phyloP scores from a whole-genome alignment of 2,329 filamentous ascomycete genomes.

The Fusarium keratoplasticum region DNA sequence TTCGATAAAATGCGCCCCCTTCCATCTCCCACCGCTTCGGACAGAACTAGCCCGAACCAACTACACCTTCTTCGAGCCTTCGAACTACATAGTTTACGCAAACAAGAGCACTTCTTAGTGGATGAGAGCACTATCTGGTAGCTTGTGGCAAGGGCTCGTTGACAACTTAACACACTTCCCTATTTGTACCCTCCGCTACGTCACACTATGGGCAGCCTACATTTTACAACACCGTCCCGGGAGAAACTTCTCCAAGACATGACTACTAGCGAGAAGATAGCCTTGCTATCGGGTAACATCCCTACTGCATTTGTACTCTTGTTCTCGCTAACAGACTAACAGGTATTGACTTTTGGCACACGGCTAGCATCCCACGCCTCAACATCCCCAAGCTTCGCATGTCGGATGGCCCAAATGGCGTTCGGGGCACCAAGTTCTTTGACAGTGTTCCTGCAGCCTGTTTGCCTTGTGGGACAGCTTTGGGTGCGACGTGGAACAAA shows the following conservation, averaged over 20 bases:
- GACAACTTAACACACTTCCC: not conserved
- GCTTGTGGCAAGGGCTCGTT: not conserved
- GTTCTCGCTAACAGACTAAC: not conserved
- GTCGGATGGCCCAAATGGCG: slow-evolving; percentile 77
- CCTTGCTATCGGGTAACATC: slow-evolving; percentile 59
- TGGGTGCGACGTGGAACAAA: slow-evolving; percentile 69
- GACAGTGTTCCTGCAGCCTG: slow-evolving; percentile 69
- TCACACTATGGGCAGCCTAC: not conserved
- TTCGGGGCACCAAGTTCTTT: slow-evolving; percentile 76
- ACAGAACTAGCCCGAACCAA: not conserved
- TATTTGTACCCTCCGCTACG: not conserved
- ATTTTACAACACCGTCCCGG: not conserved
- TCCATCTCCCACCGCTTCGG: not conserved
- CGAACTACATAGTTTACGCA: not conserved
- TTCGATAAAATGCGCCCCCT: not conserved
- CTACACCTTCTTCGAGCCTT: not conserved
- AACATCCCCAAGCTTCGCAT: slow-evolving; percentile 73
- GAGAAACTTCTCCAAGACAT: slow-evolving; percentile 67
- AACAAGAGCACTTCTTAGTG: not conserved
- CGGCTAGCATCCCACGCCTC: slow-evolving; percentile 68
- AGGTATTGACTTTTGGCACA: slow-evolving; percentile 79
- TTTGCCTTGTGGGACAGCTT: slow-evolving; percentile 68
- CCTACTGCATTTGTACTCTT: not conserved
- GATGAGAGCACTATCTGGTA: not conserved
- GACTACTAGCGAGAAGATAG: slow-evolving; percentile 63